Evolutionary conservation across 2,329 filamentous ascomycete genomes (phyloP).

Genomic region (Blumeria hordei): DNA sequence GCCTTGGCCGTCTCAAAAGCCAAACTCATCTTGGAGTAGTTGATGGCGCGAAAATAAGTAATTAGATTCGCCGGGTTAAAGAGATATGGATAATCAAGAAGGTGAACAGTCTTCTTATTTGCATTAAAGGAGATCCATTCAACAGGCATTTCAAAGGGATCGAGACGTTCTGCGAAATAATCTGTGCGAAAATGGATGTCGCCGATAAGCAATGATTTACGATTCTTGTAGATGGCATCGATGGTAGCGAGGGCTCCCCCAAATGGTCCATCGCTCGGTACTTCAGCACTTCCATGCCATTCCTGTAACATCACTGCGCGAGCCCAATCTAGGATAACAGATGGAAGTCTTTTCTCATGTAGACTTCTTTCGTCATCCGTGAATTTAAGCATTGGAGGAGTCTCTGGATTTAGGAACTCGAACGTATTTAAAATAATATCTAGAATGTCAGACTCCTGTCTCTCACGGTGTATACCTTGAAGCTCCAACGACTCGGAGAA

Average conservation of each 20-base stretch:
- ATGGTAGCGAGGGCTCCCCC: constrained; percentile 58
- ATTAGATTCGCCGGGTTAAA: constrained; percentile 52
- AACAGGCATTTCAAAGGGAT: constrained; percentile 48
- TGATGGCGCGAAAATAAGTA: constrained; percentile 69
- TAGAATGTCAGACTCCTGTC: constrained; percentile 9
- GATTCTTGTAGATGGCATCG: constrained; percentile 39
- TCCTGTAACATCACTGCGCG: constrained; percentile 50
- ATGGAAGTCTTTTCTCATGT: constrained; percentile 32
- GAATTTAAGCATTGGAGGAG: constrained; percentile 20
- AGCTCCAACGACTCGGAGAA: constrained; percentile 13
- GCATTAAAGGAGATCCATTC: constrained; percentile 40
- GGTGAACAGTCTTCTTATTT: constrained; percentile 40
- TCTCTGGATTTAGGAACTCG: constrained; percentile 15
- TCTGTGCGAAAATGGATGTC: constrained; percentile 50
- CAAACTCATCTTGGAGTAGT: constrained; percentile 66
- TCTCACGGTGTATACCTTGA: constrained; percentile 7
- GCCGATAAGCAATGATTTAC: constrained; percentile 36
- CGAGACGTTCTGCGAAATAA: constrained; percentile 52
- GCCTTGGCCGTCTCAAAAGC: constrained; percentile 47
- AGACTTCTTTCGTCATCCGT: constrained; percentile 24
- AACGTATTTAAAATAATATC: constrained; percentile 16
- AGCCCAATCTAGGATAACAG: constrained; percentile 43
- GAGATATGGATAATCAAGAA: constrained; percentile 60
- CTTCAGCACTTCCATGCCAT: constrained; percentile 54
- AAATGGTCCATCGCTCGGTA: constrained; percentile 45